These are phyloP conservation scores for Martensiomyces pterosporus DNA, from an alignment of 192 early-diverging fungal species.

Conservation along the genomic window DNA sequence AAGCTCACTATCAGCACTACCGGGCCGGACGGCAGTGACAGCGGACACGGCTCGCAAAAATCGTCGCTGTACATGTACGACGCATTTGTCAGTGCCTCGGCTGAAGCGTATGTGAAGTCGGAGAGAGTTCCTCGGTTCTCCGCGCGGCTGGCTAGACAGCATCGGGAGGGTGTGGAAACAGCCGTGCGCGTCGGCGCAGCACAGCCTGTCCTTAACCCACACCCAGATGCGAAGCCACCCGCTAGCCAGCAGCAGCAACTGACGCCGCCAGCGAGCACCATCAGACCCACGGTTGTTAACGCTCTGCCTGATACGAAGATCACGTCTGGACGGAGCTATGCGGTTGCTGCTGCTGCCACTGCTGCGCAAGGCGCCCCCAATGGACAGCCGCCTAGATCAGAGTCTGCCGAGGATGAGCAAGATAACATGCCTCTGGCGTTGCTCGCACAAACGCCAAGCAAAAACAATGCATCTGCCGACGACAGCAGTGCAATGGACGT, in stretches of 20 bases:
- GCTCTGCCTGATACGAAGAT: neutral
- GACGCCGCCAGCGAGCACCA: neutral
- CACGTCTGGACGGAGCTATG: neutral
- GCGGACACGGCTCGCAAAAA: too few relatives aligned
- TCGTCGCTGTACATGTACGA: conserved; percentile 23
- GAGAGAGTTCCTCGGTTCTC: conserved; percentile 33
- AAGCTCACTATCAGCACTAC: neutral
- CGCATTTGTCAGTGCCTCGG: conserved; percentile 25
- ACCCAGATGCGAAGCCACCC: too few relatives aligned
- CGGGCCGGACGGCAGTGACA: too few relatives aligned
- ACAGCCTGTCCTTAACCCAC: too few relatives aligned
- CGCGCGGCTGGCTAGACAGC: conserved; percentile 33
- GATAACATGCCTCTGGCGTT: neutral
- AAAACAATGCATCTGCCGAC: too few relatives aligned
- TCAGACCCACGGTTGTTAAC: neutral
- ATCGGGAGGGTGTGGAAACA: conserved; percentile 40
- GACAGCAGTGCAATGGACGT: too few relatives aligned
- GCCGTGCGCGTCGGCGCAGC: conserved; percentile 39
- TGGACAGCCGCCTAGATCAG: neutral
- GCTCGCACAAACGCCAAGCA: neutral
- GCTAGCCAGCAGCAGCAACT: neutral
- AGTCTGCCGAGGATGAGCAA: neutral
- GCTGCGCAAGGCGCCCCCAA: neutral
- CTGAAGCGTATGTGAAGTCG: conserved; percentile 44
- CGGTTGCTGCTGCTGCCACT: neutral